Conservation (phyloP, 2,329 filamentous ascomycete genomes). For the Penicillium palitans region DNA sequence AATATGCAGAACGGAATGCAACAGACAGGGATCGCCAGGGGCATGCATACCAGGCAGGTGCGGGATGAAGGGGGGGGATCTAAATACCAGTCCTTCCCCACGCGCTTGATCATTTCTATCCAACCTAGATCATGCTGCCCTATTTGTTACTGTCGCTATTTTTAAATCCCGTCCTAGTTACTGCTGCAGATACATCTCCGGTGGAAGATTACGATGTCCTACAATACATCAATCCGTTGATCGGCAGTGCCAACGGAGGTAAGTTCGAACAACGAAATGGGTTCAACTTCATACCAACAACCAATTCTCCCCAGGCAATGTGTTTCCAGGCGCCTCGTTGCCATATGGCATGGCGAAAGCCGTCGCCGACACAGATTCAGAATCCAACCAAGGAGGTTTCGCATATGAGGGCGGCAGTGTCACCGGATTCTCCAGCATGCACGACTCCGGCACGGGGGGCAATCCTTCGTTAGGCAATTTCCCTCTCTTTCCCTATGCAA, state of each 20-base stretch:
- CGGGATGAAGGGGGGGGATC: background rate
- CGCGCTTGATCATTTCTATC: background rate
- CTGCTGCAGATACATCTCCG: conserved; percentile 11
- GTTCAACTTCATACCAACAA: background rate
- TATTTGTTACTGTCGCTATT: conserved; percentile 17
- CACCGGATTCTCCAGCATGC: conserved; percentile 54
- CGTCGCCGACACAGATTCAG: conserved; percentile 55
- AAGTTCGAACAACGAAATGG: background rate
- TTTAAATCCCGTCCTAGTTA: conserved; percentile 9
- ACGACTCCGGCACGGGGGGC: conserved; percentile 53
- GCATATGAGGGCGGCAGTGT: conserved; percentile 53
- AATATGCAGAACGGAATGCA: background rate
- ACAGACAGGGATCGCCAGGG: conserved; percentile 4
- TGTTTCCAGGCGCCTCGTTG: conserved; percentile 57
- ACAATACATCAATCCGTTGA: conserved; percentile 53
- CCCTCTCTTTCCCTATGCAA: conserved; percentile 66
- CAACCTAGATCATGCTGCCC: conserved; percentile 11
- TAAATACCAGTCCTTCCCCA: background rate
- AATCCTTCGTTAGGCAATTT: conserved; percentile 70
- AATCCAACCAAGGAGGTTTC: conserved; percentile 57
- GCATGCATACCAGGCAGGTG: background rate
- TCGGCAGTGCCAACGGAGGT: conserved; percentile 55
- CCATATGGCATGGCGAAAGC: conserved; percentile 59
- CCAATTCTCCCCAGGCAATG: conserved; percentile 46
- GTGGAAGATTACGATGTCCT: conserved; percentile 43